A percentile compares a stretch with the other conserved stretches of the same genome.
phyloP scores from a whole-genome alignment of 2,329 filamentous ascomycete genomes.

The Aspergillus hortae region DNA sequence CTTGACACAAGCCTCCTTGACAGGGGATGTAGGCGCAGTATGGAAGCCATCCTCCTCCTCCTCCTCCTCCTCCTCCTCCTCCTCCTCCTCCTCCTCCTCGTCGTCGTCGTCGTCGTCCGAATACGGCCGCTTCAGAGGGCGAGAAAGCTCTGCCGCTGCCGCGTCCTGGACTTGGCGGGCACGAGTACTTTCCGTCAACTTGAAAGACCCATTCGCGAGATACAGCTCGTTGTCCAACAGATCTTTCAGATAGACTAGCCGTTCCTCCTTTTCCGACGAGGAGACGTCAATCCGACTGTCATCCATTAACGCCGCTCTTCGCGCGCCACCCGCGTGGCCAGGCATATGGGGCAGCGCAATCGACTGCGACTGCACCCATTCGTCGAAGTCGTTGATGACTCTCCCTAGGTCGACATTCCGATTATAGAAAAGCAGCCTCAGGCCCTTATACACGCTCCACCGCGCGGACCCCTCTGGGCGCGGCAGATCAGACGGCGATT shows the following conservation, averaged over 20 bases:
- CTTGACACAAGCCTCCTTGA: slow-evolving; percentile 9
- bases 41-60: slow-evolving; percentile 23
- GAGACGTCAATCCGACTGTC: slow-evolving; percentile 8
- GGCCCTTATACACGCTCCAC: slow-evolving; percentile 24
- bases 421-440: slow-evolving; percentile 30
- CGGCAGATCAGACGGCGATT: slow-evolving; percentile 14
- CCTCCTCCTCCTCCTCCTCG: slow-evolving; percentile 22
- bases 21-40: slow-evolving; percentile 30
- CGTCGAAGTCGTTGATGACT: slow-evolving; percentile 29
- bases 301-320: slow-evolving; percentile 5
- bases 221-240: slow-evolving; percentile 33
- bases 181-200: background rate
- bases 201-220: slow-evolving; percentile 20
- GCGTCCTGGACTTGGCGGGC: background rate
- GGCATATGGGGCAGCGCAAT: background rate
- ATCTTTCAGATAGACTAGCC: slow-evolving; percentile 25
- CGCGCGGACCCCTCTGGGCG: slow-evolving; percentile 11
- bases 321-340: slow-evolving; percentile 17
- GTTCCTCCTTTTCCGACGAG: slow-evolving; percentile 18
- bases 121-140: slow-evolving; percentile 13
- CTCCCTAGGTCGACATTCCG: slow-evolving; percentile 18
- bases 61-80: slow-evolving; percentile 23
- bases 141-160: background rate
- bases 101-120: too few relatives aligned
- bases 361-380: slow-evolving; percentile 22